Evolutionary conservation across 2,329 filamentous ascomycete genomes (phyloP).

Genomic region (Gnomoniopsis smithogilvyi): DNA sequence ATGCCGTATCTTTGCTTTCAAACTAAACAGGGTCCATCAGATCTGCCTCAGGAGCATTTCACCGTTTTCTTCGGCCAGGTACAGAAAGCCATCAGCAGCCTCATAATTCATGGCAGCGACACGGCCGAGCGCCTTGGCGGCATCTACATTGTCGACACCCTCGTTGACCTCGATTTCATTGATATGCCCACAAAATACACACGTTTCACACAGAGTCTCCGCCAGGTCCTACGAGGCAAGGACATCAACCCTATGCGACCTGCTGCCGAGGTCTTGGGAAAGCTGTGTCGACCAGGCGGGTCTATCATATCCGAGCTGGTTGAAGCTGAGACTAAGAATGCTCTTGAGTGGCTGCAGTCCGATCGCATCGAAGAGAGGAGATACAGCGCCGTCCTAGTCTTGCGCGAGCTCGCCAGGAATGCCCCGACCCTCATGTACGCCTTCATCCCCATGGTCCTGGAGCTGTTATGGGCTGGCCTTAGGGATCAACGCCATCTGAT

Average conservation of each 20-base stretch:
- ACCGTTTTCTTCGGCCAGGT: constrained; percentile 52
- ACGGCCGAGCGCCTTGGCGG: constrained; percentile 87
- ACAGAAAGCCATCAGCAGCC: constrained; percentile 53
- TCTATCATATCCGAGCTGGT: constrained; percentile 93
- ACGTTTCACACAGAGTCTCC: constrained; percentile 86
- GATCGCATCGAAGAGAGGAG: constrained; percentile 90
- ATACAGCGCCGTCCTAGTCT: constrained; percentile 87
- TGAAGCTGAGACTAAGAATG: constrained; percentile 93
- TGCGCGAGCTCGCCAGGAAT: constrained; percentile 86
- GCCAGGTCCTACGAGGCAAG: constrained; percentile 83
- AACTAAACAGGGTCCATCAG: constrained; percentile 35
- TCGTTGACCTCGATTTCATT: constrained; percentile 95
- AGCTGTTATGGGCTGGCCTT: constrained; percentile 93
- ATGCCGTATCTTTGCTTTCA: neutral
- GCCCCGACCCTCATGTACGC: constrained; percentile 94
- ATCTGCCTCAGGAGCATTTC: constrained; percentile 80
- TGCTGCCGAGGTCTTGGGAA: constrained; percentile 83
- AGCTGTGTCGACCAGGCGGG: constrained; percentile 87
- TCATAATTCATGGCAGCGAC: constrained; percentile 84
- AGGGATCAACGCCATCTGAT: constrained; percentile 89
- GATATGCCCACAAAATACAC: constrained; percentile 93
- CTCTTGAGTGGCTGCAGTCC: constrained; percentile 93
- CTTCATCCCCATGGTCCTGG: constrained; percentile 92
- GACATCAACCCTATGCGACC: constrained; percentile 88
- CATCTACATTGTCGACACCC: constrained; percentile 83